phyloP scores from a whole-genome alignment of 805 yeast species.

The Peterozyma xylosa region DNA sequence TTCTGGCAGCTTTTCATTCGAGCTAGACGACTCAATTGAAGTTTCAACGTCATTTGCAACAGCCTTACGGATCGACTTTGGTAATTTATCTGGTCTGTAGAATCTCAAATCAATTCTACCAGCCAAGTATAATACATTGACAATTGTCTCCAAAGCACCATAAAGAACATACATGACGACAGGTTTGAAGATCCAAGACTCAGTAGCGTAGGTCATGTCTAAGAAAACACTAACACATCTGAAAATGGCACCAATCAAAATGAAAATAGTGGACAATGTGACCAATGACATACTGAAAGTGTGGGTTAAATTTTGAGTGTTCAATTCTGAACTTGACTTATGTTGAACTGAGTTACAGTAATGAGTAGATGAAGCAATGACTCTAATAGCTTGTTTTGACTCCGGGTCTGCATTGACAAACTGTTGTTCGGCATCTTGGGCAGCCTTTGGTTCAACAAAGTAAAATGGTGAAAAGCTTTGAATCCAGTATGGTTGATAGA shows the following conservation, averaged over 20 bases:
- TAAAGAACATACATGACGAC: slow-evolving; percentile 61
- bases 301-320: slow-evolving; percentile 29
- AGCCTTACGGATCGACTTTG: not conserved
- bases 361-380: slow-evolving; percentile 50
- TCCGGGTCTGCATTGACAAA: slow-evolving; percentile 40
- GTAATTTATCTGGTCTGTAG: slow-evolving; percentile 57
- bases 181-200: slow-evolving; percentile 41
- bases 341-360: slow-evolving; percentile 12
- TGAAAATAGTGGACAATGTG: slow-evolving; percentile 35
- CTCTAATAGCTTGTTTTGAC: slow-evolving; percentile 44
- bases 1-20: slow-evolving; percentile 1
- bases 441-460: slow-evolving; percentile 49
- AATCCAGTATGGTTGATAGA: slow-evolving; percentile 77
- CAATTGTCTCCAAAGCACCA: slow-evolving; percentile 59
- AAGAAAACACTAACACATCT: slow-evolving; percentile 42
- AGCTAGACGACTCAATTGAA: not conserved
- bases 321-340: slow-evolving; percentile 27
- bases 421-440: slow-evolving; percentile 36
- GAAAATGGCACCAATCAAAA: slow-evolving; percentile 42
- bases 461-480: slow-evolving; percentile 52
- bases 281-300: slow-evolving; percentile 42
- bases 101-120: slow-evolving; percentile 71
- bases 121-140: slow-evolving; percentile 47
- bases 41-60: not conserved
- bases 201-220: slow-evolving; percentile 19